A percentile compares a stretch with the other conserved stretches of the same genome.
These are phyloP conservation scores for Aspergillus panamensis DNA, from an alignment of 495 filamentous ascomycete genomes.

Conservation along the genomic window DNA sequence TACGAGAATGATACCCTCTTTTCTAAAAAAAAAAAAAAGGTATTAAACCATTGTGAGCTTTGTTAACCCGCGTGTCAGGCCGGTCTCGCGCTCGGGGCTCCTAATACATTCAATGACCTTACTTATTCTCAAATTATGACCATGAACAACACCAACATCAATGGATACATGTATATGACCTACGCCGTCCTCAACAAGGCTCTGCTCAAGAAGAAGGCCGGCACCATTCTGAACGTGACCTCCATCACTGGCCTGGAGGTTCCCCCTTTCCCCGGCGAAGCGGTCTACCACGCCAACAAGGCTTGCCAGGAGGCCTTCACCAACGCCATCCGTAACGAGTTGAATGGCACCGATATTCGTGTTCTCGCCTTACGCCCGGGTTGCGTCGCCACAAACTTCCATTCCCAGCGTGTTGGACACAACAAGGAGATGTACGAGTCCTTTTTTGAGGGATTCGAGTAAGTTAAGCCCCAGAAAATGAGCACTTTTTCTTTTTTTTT, in stretches of 20 bases:
- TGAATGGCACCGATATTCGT: slow-evolving; percentile 31
- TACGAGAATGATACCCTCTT: not conserved
- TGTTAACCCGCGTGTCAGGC: slow-evolving; percentile 25
- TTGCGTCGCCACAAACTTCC: slow-evolving; percentile 38
- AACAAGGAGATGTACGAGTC: slow-evolving; percentile 28
- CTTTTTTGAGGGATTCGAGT: slow-evolving; percentile 37
- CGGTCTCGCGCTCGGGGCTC: slow-evolving; percentile 37
- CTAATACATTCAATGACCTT: slow-evolving; percentile 24
- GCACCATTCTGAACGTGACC: slow-evolving; percentile 39
- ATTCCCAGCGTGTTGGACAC: slow-evolving; percentile 32
- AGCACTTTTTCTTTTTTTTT: too few relatives aligned
- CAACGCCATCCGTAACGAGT: slow-evolving; percentile 36
- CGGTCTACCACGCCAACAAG: slow-evolving; percentile 41
- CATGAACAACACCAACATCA: slow-evolving; percentile 36
- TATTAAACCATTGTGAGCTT: not conserved
- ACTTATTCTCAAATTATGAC: slow-evolving; percentile 27
- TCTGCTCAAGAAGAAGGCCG: slow-evolving; percentile 26
- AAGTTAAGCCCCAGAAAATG: too few relatives aligned
- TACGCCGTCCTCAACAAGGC: slow-evolving; percentile 32
- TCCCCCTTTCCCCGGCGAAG: slow-evolving; percentile 36
- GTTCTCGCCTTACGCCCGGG: slow-evolving; percentile 38
- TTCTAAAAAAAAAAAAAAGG: too few relatives aligned
- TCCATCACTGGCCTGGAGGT: slow-evolving; percentile 35
- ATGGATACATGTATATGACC: slow-evolving; percentile 31
- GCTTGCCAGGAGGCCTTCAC: slow-evolving; percentile 38